Conservation (phyloP, 352 stramenopile genomes). For the Phytophthora tentaculata region DNA sequence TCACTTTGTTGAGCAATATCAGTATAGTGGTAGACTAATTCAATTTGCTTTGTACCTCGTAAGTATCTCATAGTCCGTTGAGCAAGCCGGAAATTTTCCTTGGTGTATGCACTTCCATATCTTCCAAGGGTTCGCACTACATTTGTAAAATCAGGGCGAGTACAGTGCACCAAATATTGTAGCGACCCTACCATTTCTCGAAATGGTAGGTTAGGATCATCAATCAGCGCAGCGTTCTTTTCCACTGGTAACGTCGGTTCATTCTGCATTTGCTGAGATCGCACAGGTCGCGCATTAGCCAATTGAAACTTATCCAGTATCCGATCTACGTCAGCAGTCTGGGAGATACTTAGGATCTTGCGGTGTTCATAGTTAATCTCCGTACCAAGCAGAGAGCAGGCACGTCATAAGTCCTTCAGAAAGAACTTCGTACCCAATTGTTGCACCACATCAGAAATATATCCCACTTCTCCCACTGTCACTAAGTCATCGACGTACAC, state of each 20-base stretch:
- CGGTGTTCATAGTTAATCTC: conserved; percentile 8
- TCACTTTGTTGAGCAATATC: no score
- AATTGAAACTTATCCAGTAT: conserved; percentile 4
- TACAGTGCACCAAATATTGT: conserved; percentile 6
- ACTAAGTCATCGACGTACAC: conserved; percentile 8
- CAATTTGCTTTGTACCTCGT: no score
- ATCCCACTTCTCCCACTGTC: background rate
- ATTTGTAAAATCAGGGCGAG: conserved; percentile 8
- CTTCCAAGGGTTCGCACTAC: conserved; percentile 3
- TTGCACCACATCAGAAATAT: background rate
- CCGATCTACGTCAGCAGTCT: conserved; percentile 1
- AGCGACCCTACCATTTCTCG: conserved; percentile 6
- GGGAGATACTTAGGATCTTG: conserved; percentile 7
- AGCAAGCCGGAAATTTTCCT: conserved; percentile 7
- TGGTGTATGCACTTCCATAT: conserved; percentile 8
- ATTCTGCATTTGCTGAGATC: conserved; percentile 12
- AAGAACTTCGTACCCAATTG: background rate
- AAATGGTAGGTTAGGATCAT: conserved; percentile 4
- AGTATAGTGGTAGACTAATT: no score
- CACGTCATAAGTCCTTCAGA: conserved; percentile 12
- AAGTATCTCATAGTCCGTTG: no score
- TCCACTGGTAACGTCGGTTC: conserved; percentile 4
- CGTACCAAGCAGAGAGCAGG: conserved; percentile 2
- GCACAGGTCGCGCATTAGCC: background rate
- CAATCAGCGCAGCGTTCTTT: background rate